Evolutionary conservation across 257 asterid species (phyloP), one percentile per base, ranked within the genome.

Genomic region (Nicotiana otophora): DNA sequence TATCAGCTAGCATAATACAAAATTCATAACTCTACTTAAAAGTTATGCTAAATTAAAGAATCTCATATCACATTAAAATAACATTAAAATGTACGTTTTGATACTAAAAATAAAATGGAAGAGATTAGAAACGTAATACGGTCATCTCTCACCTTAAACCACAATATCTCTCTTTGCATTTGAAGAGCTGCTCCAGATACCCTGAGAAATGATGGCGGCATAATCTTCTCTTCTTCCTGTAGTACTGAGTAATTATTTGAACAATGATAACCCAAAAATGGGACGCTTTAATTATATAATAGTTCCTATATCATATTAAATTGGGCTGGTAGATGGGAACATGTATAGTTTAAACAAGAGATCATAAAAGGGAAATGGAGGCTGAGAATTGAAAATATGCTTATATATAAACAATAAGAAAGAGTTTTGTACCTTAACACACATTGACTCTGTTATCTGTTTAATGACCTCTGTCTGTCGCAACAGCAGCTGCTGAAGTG

Each of bases 161-260:
- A 87, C 53, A 82, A 46, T 7, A 85, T 58, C 84, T 89, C 91
- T 61, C 77, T 82, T 78, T 89, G 89, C 87, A 87, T 85, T 61
- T 85, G 87, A 26, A 87, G 86, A 60, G 90, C 88, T 42, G 91
- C 88, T 28, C 90, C 87, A 9, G 88, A 82, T 28, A 82, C 83
- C 26, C 60, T 62, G 5, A 54, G 81, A 77, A 77, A 53, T 7
- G 68, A 77, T 54, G 53, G 46, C 1, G 53, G 81, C 67, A 77
- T 31, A 77, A 77, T 55, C 81, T 77, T 31, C 81, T 53, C 36
- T 36, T 34, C 46, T 6, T 68, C 77, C 77, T 69, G 20, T 42
- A 14, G 51, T 76, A 28, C 31, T 51, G 3, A 3, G 14, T 4
- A 48, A 20, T 53, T 28, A 34, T 51, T 77, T 26, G 8, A 28